Base-by-base conservation (phyloP, 1,284 basidiomycete genomes). In the Moniliella sp. region DNA sequence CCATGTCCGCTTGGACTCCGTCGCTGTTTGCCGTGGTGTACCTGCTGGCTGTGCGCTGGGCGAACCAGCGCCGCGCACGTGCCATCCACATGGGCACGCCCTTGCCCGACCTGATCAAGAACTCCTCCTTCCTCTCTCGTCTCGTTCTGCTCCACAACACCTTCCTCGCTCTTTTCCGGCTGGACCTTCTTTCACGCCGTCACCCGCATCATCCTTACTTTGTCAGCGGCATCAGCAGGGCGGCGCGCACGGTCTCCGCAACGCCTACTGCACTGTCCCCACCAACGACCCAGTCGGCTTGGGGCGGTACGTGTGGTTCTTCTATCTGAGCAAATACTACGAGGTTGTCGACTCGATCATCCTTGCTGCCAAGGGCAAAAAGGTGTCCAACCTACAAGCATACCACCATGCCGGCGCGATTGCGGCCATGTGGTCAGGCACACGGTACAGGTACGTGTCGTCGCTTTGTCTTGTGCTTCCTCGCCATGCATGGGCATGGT, bases 271-370 rank as follows among this genome's bases (percentile, higher is more conserved):
- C 43, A 57, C 59, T 14, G 50, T 55, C 13, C 46, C 46, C 10
- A 48, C 49, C 30, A 37, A 48, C 14, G 43, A 50, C 10, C 31
- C 50, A 9, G n/a, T n/a, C n/a, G 55, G 45, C 3, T 50, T 62
- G 16, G 46, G 46, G 23, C 34, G 39, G 2, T 57, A 40, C 26
- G 43, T 44, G 15, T 62, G 47, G 39, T 39, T 57, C 17, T 61
- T 61, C 42, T 61, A 61, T 40, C 32, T 57, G 13, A 45, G 40
- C 37, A 61, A 61, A 39, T 61, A 49, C 46, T 61, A 53, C 48
- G 57, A 61, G 21, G 46, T 60, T 15, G 35, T 61, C 28, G 58
- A 61, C 33, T 53, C 46, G 30, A 43, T 54, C 25, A 61, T 61
- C 38, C 48, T 61, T 23, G 48, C 61, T 21, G 42, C 52, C 33